A percentile compares a stretch with the other conserved stretches of the same genome.
Evolutionary conservation across 2,329 filamentous ascomycete species (phyloP).

Genomic region (Beauveria sp.): DNA sequence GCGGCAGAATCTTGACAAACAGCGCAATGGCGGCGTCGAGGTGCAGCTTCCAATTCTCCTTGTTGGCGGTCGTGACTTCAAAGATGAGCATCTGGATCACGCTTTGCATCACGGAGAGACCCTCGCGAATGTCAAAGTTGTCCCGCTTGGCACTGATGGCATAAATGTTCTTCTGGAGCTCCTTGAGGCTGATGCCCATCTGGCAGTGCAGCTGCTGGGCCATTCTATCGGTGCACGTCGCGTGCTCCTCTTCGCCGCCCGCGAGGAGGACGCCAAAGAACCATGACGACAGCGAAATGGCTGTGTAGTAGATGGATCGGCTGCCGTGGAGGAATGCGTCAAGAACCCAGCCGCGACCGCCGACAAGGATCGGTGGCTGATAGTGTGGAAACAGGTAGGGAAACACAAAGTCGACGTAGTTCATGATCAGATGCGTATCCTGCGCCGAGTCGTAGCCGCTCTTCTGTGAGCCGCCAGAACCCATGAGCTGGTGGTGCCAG

Average conservation of each 20-base stretch:
- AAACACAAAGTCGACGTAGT: conserved; percentile 55
- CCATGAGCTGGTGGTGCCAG: conserved; percentile 24
- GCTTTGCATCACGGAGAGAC: conserved; percentile 37
- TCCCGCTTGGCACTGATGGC: conserved; percentile 25
- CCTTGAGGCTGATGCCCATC: conserved; percentile 35
- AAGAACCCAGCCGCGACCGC: conserved; percentile 55
- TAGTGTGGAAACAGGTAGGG: conserved; percentile 59
- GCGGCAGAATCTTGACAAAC: conserved; percentile 37
- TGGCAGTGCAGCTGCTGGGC: conserved; percentile 34
- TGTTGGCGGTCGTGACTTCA: conserved; percentile 37
- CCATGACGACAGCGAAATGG: conserved; percentile 48
- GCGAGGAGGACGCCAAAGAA: conserved; percentile 43
- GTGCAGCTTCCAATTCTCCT: conserved; percentile 42
- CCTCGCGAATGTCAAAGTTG: conserved; percentile 23
- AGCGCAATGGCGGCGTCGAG: conserved; percentile 41
- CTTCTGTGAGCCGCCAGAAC: conserved; percentile 12
- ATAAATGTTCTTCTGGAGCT: conserved; percentile 35
- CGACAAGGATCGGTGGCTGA: conserved; percentile 44
- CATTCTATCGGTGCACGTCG: conserved; percentile 27
- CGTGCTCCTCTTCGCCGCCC: conserved; percentile 24
- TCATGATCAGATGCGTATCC: conserved; percentile 39
- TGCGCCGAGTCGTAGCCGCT: conserved; percentile 15
- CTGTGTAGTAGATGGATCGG: conserved; percentile 49
- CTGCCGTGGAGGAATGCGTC: conserved; percentile 45
- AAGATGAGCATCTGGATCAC: conserved; percentile 48